Base-by-base conservation (phyloP, 306 rosid genomes). In the Trifolium pratense region DNA sequence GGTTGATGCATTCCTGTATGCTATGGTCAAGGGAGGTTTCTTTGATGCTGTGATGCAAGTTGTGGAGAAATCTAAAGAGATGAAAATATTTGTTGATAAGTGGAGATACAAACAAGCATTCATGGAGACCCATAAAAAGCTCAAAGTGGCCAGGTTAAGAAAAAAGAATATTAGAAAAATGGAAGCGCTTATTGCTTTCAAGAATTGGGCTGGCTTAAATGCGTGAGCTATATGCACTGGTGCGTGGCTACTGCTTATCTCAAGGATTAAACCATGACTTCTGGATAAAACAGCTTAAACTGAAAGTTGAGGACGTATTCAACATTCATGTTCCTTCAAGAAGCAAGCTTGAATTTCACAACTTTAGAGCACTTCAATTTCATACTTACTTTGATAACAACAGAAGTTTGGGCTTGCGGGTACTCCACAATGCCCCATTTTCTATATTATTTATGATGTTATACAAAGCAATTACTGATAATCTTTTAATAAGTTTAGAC, bases 51-150 rank as follows among this genome's bases (percentile, higher is more conserved):
- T 86, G 56, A 94, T 94, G 96, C 96, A 94, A 86, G 96, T 94
- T 46, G 92, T 94, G 23, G 95, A 89, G 92, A 94, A 89, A 84
- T 83, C 91, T 68, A 81, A 53, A 66, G 99, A 91, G 84, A 87
- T 85, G 87, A 91, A 91, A 84, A 82, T 91, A 61, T 91, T 91
- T 83, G 96, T 94, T 53, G 97, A 91, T 71, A 89, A 93, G 87
- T 94, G 96, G 99, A 94, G 91, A 80, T 94, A 91, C 87, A 94
- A 89, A 82, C 99, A 94, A 75, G 96, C 99, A 17, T 94, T 88
- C 86, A 88, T 94, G 95, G 99, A 94, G 86, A 87, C 83, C 69
- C 99, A 90, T 80, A 94, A 89, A 84, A 91, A 89, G 79, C 95
- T 94, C 74, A 91, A 84, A 84, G 88, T 91, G 66, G 76, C 92